phyloP scores from a whole-genome alignment of 495 filamentous ascomycete genomes.

The Penicillium longicatenatum region DNA sequence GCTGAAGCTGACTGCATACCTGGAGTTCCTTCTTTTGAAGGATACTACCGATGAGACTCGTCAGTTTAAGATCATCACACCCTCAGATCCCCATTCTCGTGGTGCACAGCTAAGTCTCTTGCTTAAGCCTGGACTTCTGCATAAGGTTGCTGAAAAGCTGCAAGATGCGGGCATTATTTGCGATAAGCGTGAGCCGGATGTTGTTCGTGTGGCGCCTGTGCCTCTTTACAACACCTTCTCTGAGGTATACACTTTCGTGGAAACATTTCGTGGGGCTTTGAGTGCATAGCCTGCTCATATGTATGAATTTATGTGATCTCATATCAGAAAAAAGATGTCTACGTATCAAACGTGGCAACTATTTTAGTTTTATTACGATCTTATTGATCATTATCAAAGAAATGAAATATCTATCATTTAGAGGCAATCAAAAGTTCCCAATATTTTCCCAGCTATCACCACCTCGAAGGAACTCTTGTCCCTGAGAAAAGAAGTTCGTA shows the following conservation, averaged over 20 bases:
- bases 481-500: constrained; percentile 51
- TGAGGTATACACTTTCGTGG: constrained; percentile 77
- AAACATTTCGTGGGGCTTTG: constrained; percentile 45
- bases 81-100: constrained; percentile 64
- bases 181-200: constrained; percentile 89
- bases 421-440: constrained; percentile 37
- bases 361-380: neutral
- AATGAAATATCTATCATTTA: neutral
- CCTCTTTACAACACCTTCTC: constrained; percentile 85
- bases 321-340: neutral
- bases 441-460: constrained; percentile 41
- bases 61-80: constrained; percentile 71
- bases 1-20: constrained; percentile 72
- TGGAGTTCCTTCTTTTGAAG: constrained; percentile 67
- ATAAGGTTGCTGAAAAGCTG: constrained; percentile 66
- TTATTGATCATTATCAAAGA: neutral
- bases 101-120: constrained; percentile 87
- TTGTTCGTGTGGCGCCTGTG: constrained; percentile 89
- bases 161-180: constrained; percentile 74
- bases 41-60: constrained; percentile 42
- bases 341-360: neutral
- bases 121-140: constrained; percentile 68
- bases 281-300: constrained; percentile 1
- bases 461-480: constrained; percentile 45
- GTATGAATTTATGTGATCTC: neutral